A percentile compares a stretch with the other conserved stretches of the same genome.
phyloP scores from a whole-genome alignment of 2,329 filamentous ascomycete genomes.

The Cercospora sp. region DNA sequence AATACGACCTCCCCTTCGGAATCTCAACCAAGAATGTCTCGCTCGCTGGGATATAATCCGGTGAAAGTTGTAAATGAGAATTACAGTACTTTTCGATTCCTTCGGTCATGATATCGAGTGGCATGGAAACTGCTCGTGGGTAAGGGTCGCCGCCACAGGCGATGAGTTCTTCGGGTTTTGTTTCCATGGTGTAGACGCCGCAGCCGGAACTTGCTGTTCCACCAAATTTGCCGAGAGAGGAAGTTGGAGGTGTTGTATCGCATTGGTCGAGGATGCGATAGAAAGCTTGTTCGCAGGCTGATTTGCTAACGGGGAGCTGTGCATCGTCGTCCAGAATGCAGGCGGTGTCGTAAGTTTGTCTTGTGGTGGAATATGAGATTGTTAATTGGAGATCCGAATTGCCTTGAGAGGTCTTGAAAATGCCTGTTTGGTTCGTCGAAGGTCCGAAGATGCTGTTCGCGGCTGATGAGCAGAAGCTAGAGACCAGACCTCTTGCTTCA shows the following conservation, averaged over 20 bases:
- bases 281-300: slow-evolving; percentile 15
- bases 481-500: slow-evolving; percentile 16
- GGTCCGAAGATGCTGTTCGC: neutral
- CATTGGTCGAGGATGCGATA: slow-evolving; percentile 19
- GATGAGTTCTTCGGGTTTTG: slow-evolving; percentile 16
- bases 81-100: slow-evolving; percentile 20
- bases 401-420: slow-evolving; percentile 16
- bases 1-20: slow-evolving; percentile 11
- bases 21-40: slow-evolving; percentile 13
- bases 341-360: slow-evolving; percentile 1
- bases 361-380: slow-evolving; percentile 7
- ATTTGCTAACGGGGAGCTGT: neutral
- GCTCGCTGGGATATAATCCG: slow-evolving; percentile 4
- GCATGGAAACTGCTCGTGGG: slow-evolving; percentile 4
- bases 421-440: slow-evolving; percentile 8
- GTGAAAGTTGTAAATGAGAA: slow-evolving; percentile 2
- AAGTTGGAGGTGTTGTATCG: neutral
- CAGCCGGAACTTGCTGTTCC: slow-evolving; percentile 12
- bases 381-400: slow-evolving; percentile 19
- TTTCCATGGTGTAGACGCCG: slow-evolving; percentile 13
- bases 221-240: slow-evolving; percentile 14
- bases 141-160: slow-evolving; percentile 22
- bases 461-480: slow-evolving; percentile 13
- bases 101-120: neutral
- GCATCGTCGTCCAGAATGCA: slow-evolving; percentile 7